phyloP scores from a whole-genome alignment of 371 early-diverging fungal genomes.

The Mucor indicus region DNA sequence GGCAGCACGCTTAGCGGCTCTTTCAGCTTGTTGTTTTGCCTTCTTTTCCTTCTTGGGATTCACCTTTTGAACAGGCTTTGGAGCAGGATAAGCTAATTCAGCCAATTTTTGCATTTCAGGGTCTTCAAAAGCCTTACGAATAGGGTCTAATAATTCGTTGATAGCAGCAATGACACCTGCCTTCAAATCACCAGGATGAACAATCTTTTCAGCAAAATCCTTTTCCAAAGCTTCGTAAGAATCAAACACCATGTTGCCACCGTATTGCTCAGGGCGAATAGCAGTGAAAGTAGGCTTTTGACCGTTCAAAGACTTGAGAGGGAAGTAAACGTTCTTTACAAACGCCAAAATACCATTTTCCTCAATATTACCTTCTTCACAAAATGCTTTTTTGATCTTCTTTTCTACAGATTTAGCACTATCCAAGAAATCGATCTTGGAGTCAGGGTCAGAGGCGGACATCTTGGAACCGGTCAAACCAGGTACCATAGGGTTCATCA shows the following conservation, averaged over 20 bases:
- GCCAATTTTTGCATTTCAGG: constrained; percentile 65
- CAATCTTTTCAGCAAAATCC: constrained; percentile 82
- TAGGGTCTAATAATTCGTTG: constrained; percentile 89
- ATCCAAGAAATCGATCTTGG: constrained; percentile 98
- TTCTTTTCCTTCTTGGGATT: constrained; percentile 48
- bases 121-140: constrained; percentile 75
- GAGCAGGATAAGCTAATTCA: constrained; percentile 70
- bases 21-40: constrained; percentile 27
- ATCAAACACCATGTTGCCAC: constrained; percentile 78
- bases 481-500: constrained; percentile 99
- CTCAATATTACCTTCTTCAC: constrained; percentile 96
- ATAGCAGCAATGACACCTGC: constrained; percentile 81
- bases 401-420: constrained; percentile 78
- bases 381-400: constrained; percentile 97
- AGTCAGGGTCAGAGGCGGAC: constrained; percentile 97
- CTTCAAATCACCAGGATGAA: constrained; percentile 99
- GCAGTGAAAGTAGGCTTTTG: constrained; percentile 65
- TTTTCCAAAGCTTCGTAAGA: constrained; percentile 76
- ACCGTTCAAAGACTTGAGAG: constrained; percentile 64
- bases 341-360: constrained; percentile 94
- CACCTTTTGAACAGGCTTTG: constrained; percentile 34
- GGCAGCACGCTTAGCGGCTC: constrained; percentile 28
- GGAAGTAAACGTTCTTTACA: constrained; percentile 90
- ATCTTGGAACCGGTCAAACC: constrained; percentile 98
- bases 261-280: constrained; percentile 83